Percentiles rank a stretch among this genome's conserved stretches.
These are phyloP conservation scores for Myriosclerotinia duriaeana DNA, from an alignment of 2,329 filamentous ascomycete genomes.

Conservation along the genomic window DNA sequence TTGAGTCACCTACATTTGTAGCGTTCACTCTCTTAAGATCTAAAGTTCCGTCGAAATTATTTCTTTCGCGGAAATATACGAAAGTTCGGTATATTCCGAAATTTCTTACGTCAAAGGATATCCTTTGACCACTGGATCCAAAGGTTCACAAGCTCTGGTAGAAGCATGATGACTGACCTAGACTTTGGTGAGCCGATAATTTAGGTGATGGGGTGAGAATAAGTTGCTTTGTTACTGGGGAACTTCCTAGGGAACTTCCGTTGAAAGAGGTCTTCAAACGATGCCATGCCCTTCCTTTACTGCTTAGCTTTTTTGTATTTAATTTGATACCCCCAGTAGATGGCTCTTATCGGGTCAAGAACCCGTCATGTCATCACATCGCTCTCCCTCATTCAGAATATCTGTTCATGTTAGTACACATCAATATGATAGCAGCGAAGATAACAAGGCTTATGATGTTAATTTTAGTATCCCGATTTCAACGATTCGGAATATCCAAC, in stretches of 20 bases:
- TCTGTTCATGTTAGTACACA: conserved; percentile 13
- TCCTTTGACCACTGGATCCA: not conserved
- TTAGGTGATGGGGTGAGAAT: not conserved
- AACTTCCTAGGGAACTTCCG: conserved; percentile 1
- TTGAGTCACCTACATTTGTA: no score
- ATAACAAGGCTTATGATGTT: not conserved
- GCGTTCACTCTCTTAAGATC: not conserved
- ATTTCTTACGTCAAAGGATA: not conserved
- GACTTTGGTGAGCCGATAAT: not conserved
- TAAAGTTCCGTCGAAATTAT: not conserved
- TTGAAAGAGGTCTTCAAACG: not conserved
- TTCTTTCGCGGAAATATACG: not conserved
- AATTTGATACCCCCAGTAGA: not conserved
- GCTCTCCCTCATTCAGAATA: conserved; percentile 2
- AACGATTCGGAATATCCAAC: conserved; percentile 10
- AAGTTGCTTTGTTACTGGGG: not conserved
- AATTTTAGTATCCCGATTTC: not conserved
- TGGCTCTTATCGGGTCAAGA: not conserved
- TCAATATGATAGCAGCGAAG: not conserved
- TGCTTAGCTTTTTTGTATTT: not conserved
- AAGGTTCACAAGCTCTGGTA: not conserved
- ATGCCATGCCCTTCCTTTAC: not conserved
- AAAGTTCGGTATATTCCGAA: conserved; percentile 3
- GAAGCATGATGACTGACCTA: not conserved
- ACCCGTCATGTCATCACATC: not conserved